Base-by-base conservation (phyloP, 306 rosid species). In the Quercus parvula region DNA sequence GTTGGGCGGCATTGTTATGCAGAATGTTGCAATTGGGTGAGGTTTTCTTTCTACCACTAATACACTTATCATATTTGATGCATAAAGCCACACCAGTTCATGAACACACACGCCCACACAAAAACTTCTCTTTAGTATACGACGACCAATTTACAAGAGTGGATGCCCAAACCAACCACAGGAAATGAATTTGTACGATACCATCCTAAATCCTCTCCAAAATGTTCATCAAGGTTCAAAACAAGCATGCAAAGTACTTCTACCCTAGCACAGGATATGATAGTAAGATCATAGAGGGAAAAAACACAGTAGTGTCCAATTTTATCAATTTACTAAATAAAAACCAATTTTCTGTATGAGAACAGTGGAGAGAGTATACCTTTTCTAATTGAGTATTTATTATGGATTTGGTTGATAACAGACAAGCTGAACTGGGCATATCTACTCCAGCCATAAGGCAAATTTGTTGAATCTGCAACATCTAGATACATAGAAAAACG, bases 391-490 rank as follows among this genome's bases (percentile, higher is more conserved):
- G 86, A 83, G 52, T 20, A 78, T 68, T 74, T 83, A 59, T 78
- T 61, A 59, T 83, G 79, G 63, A 74, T 11, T 79, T 78, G 86
- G 75, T 78, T 83, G 66, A 78, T 74, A 57, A 83, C 68, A 74
- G 75, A 64, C 77, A 83, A 74, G 86, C 83, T 78, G 75, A 78
- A 83, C 79, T 83, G 83, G 15, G 80, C 77, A 74, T 74, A 83
- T 78, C 86, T 78, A 73, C 86, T 78, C 83, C 86, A 83, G 74
- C 83, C 83, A 78, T 83, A 69, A 28, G 86, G 86, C 83, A 83
- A 75, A 56, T 5, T 15, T 51, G 73, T 27, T 1, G 86, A 74
- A 78, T 78, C 86, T 30, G 86, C 86, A 69, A 83, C 86, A 69
- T 83, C 86, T 19, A 83, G 76, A 83, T 83, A 83, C 80, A 78